phyloP scores from a whole-genome alignment of 202 grass and related monocot species.

The Zizania palustris region DNA sequence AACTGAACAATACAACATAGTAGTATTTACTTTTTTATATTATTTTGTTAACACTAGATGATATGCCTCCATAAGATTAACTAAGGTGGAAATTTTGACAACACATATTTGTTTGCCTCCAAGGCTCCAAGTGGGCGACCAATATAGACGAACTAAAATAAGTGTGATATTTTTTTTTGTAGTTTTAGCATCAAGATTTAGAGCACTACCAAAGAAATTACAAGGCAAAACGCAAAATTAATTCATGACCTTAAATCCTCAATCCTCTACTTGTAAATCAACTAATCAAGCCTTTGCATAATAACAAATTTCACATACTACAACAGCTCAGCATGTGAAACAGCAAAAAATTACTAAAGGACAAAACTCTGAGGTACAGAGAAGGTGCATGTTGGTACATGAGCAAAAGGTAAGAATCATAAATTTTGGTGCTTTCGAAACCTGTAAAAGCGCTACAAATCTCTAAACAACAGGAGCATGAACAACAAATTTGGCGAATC shows the following conservation, averaged over 20 bases:
- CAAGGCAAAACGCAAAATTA: not conserved
- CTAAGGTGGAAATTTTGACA: not conserved
- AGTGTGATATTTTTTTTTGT: not conserved
- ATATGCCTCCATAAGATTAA: not conserved
- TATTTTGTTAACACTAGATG: not conserved
- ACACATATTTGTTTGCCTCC: not conserved
- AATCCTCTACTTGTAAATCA: not conserved
- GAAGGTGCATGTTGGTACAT: constrained; percentile 26
- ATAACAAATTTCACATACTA: constrained; percentile 27
- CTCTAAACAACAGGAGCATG: not conserved
- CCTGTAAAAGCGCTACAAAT: not conserved
- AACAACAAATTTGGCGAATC: constrained; percentile 20
- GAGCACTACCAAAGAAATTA: not conserved
- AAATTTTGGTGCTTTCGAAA: constrained; percentile 8
- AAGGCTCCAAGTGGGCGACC: not conserved
- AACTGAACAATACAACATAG: not conserved
- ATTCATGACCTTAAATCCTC: constrained; percentile 10
- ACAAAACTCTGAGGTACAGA: constrained; percentile 11
- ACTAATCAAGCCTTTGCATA: constrained; percentile 16
- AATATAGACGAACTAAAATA: not conserved
- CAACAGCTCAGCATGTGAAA: not conserved
- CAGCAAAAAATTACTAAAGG: not conserved
- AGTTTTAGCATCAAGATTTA: not conserved
- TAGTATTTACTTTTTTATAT: not conserved
- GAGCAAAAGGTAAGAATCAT: constrained; percentile 7